Base-by-base conservation (phyloP, 2,329 filamentous ascomycete genomes). In the Westerdykella sp. region DNA sequence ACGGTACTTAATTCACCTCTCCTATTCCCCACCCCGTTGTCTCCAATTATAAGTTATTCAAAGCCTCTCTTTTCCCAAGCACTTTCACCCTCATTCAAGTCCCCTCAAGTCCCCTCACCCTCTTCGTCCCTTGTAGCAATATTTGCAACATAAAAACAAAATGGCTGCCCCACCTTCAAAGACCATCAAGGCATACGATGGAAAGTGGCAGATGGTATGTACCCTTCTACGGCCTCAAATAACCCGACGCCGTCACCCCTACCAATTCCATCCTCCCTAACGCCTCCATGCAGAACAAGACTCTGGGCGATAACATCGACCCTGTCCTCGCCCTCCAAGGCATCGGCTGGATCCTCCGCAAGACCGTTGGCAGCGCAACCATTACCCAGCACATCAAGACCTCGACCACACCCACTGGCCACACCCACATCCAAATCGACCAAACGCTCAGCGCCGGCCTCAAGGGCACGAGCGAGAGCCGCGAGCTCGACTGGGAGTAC, bases 361-460 rank as follows among this genome's bases (percentile, higher is more conserved):
- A 84, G 71, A 80, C 78, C 47, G 80, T 94, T 64, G 68, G 73
- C 54, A 65, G 81, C 25, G 85, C 87, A 25, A 84, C 80, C 37
- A 70, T 95, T 42, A 83, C 79, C 30, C 76, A 90, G 49, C 64
- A 76, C 48, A 65, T 85, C 42, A 79, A 63, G 43, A 45, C 28
- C 57, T 70, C 44, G 73, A 76, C 14, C 69, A 74, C 28, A 60
- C 41, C 30, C 37, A 42, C 39, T 10, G 0, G 31, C 41, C 10
- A 13, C 45, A 71, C 73, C 45, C 80, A 84, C 70, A 77, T 93
- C 67, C 78, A 85, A 67, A 82, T 89, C 60, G 77, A 80, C 45
- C 87, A 94, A 70, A 73, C 77, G 37, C 73, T 79, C 31, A 86
- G 84, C 7, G 87, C 82, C 46, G 84, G 82, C 43, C 72, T 94